Conservation (phyloP, 169 alveolate genomes). For the Babesia caballi region DNA sequence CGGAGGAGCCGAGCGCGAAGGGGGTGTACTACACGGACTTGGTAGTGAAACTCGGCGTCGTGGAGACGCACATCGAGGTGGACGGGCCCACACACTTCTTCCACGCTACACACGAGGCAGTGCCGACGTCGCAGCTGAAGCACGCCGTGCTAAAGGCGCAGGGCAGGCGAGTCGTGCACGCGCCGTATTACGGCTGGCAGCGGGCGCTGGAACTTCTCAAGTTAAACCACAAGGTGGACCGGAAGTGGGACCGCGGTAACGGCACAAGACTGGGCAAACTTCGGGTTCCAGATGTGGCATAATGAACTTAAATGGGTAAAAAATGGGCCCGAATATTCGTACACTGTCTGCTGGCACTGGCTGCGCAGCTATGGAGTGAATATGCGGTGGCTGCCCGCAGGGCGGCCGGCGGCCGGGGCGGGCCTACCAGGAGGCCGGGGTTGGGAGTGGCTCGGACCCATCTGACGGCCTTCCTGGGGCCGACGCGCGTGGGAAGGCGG, state of each 20-base stretch:
- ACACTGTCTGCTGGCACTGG: not conserved
- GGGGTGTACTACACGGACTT: conserved; percentile 40
- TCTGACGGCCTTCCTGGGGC: not conserved
- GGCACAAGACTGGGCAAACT: not conserved
- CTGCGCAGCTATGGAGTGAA: not conserved
- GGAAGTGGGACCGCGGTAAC: not conserved
- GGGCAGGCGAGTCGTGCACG: conserved; percentile 33
- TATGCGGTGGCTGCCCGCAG: not conserved
- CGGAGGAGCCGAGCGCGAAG: conserved; percentile 29
- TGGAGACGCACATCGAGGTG: conserved; percentile 29
- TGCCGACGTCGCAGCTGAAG: conserved; percentile 28
- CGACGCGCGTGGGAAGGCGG: not conserved
- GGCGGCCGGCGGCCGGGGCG: too few relatives aligned
- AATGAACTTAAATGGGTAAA: conserved; percentile 2
- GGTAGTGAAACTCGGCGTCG: not conserved
- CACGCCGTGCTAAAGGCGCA: conserved; percentile 13
- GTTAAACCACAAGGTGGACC: not conserved
- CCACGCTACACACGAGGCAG: conserved; percentile 30
- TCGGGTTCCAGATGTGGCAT: not conserved
- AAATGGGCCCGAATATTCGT: not conserved
- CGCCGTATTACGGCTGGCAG: conserved; percentile 57
- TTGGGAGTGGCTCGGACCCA: not conserved
- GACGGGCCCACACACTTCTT: conserved; percentile 64
- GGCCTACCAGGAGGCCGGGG: not conserved
- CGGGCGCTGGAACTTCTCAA: conserved; percentile 2